Percentiles rank a stretch among this genome's conserved stretches.
Conservation (phyloP, 169 alveolate species). For the Miamiensis avidus region DNA sequence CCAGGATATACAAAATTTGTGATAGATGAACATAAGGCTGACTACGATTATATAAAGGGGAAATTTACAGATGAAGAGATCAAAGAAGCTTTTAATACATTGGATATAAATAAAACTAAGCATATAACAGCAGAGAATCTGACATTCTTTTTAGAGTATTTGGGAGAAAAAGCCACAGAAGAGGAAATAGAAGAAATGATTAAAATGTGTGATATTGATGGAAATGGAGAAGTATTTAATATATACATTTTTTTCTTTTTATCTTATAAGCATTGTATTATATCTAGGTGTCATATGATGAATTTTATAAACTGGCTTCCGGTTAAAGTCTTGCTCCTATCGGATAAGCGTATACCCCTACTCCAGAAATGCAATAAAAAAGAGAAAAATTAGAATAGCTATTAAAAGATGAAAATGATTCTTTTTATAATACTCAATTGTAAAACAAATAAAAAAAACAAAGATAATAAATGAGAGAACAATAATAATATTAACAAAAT, state of each 20-base stretch:
- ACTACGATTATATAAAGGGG: conserved; percentile 34
- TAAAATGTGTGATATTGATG: conserved; percentile 75
- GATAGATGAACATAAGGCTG: conserved; percentile 33
- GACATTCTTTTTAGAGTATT: conserved; percentile 63
- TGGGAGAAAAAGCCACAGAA: conserved; percentile 75
- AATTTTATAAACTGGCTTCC: conserved; percentile 74
- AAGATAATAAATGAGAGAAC: background rate
- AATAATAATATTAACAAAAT: too few relatives aligned
- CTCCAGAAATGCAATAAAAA: conserved; percentile 51
- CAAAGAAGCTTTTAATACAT: conserved; percentile 65
- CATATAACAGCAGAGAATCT: conserved; percentile 65
- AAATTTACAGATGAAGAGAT: conserved; percentile 71
- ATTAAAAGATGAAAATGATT: background rate
- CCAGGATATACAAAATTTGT: conserved; percentile 39
- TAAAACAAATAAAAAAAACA: background rate
- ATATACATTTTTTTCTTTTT: too few relatives aligned
- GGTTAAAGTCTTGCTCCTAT: conserved; percentile 72
- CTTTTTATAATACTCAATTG: background rate
- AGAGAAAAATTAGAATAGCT: conserved; percentile 27
- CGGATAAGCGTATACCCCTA: conserved; percentile 75
- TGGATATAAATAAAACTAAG: conserved; percentile 71
- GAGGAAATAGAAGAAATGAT: conserved; percentile 82
- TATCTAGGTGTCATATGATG: conserved; percentile 74
- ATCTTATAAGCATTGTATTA: background rate
- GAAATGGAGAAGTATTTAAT: conserved; percentile 31